phyloP scores from a whole-genome alignment of 305 asterid genomes.

The Plantago lanceolata region DNA sequence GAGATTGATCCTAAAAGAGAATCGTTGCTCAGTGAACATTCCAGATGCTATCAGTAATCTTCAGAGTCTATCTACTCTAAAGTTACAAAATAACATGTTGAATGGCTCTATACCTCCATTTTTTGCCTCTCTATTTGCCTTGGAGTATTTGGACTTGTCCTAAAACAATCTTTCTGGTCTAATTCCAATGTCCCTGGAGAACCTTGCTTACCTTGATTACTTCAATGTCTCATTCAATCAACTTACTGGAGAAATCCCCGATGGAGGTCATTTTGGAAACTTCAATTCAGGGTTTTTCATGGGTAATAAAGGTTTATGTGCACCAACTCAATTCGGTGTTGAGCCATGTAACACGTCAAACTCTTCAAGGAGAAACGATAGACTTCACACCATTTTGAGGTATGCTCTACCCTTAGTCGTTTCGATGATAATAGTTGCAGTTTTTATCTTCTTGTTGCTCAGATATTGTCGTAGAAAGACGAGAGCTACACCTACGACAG shows the following conservation, averaged over 20 bases:
- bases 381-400: neutral
- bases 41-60: slow-evolving; percentile 14
- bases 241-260: slow-evolving; percentile 19
- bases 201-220: slow-evolving; percentile 1
- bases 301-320: slow-evolving; percentile 22
- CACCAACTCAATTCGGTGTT: slow-evolving; percentile 16
- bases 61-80: neutral
- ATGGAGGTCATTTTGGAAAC: slow-evolving; percentile 17
- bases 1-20: slow-evolving; percentile 1
- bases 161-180: slow-evolving; percentile 16
- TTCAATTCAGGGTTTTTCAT: slow-evolving; percentile 8
- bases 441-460: neutral
- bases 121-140: neutral
- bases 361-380: neutral
- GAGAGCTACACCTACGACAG: neutral
- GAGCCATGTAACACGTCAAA: slow-evolving; percentile 5
- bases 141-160: slow-evolving; percentile 22
- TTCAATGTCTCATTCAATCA: slow-evolving; percentile 24
- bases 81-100: slow-evolving; percentile 9
- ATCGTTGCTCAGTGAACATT: slow-evolving; percentile 21
- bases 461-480: neutral
- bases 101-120: slow-evolving; percentile 14
- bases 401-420: neutral
- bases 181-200: slow-evolving; percentile 11
- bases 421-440: neutral